A percentile compares a stretch with the other conserved stretches of the same genome.
Conservation (phyloP, 2,329 filamentous ascomycete genomes). For the Fusarium longipes region DNA sequence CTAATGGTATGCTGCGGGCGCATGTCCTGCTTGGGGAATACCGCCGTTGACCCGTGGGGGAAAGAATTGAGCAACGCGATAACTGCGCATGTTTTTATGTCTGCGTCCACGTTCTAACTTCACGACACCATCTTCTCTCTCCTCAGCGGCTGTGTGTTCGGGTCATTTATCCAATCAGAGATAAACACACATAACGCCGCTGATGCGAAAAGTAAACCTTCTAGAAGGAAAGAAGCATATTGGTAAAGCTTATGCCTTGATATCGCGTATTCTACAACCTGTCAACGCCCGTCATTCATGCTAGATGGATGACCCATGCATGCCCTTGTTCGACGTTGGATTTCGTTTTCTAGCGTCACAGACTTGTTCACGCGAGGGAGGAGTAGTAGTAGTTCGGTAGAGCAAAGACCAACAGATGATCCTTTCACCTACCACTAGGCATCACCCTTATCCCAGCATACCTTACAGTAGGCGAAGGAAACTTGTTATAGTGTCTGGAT, state of each 20-base stretch:
- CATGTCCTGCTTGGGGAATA: constrained; percentile 12
- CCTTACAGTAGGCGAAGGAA: background rate
- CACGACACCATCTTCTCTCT: background rate
- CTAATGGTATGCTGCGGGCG: constrained; percentile 10
- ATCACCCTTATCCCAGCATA: background rate
- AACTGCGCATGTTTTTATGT: background rate
- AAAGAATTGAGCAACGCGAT: background rate
- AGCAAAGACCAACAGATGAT: constrained; percentile 13
- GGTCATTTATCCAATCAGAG: background rate
- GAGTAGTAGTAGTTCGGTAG: background rate
- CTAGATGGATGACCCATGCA: background rate
- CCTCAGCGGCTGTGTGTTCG: constrained; percentile 1
- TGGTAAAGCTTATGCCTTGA: background rate
- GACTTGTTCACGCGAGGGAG: background rate
- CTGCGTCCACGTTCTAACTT: background rate
- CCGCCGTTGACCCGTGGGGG: constrained; percentile 11
- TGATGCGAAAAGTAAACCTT: background rate
- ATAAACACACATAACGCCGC: background rate
- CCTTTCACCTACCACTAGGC: background rate
- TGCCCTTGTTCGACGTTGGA: background rate
- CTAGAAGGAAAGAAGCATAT: constrained; percentile 17
- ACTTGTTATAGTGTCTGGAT: background rate
- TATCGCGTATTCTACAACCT: background rate
- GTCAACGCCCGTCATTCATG: background rate
- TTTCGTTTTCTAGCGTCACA: constrained; percentile 24